Evolutionary conservation across 2,329 filamentous ascomycete species (phyloP).

Genomic region (Botrytis cinerea): DNA sequence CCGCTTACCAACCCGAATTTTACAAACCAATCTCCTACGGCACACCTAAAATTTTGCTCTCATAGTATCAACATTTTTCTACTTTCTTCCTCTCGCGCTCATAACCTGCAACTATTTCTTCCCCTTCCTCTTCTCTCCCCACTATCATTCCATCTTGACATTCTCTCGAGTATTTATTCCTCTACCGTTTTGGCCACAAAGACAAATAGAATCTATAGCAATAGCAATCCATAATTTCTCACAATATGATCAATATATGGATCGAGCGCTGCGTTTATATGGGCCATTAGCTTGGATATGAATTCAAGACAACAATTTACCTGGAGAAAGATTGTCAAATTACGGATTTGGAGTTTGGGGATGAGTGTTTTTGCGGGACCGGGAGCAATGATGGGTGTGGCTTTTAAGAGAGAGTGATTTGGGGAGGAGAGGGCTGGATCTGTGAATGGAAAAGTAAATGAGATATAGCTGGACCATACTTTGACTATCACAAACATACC

Average conservation of each 20-base stretch:
- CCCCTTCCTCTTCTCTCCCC: background rate
- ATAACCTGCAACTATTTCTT: background rate
- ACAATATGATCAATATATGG: background rate
- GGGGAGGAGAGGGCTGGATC: too few relatives aligned
- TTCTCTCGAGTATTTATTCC: background rate
- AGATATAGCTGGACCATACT: fast-evolving
- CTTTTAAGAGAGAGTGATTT: background rate
- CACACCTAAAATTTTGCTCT: background rate
- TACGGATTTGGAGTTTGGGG: background rate
- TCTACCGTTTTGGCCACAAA: background rate
- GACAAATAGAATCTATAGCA: background rate
- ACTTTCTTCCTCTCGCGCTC: background rate
- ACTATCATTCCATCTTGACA: background rate
- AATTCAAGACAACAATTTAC: background rate
- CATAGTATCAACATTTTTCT: background rate
- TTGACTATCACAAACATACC: too few relatives aligned
- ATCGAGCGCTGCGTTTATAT: background rate
- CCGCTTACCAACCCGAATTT: too few relatives aligned
- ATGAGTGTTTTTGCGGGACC: background rate
- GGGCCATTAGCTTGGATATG: background rate
- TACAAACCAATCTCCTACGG: background rate
- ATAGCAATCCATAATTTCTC: background rate
- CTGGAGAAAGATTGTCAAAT: fast-evolving
- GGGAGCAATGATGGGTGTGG: background rate
- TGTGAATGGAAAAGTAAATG: too few relatives aligned